Evolutionary conservation across 805 yeast species (phyloP), one percentile per base, ranked within the genome.

Genomic region (Candida verbasci): DNA sequence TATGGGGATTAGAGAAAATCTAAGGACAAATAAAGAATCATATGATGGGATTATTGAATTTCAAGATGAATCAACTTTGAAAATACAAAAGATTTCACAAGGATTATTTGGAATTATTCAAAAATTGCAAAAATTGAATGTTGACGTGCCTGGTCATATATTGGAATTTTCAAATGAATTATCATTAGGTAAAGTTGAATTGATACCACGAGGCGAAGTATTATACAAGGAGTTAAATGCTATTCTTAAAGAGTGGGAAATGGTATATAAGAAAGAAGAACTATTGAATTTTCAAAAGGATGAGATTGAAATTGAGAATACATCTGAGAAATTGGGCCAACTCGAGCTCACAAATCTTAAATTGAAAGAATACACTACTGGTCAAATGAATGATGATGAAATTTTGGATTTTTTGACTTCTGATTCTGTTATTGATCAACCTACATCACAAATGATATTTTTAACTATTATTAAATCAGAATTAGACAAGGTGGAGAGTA

Each of bases 1-100:
- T 1, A 59, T 76, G 14, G 96, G 96, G 3, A 70, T 88, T 20
- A 46, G 58, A 12, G 78, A 73, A 44, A 56, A 59, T 31, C 41
- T n/a, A 7, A 22, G 29, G 15, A 14, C 16, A 3, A 27, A 17
- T 14, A 3, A 20, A 17, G 55, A 48, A 28, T 60, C 58, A 6
- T 56, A 52, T 10, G 60, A 51, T 4, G 39, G 33, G 7, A 37
- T 27, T 18, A 28, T 30, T 16, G 41, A 24, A 8, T 34, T 38
- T 17, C 32, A 29, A 22, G 35, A 38, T 17, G 29, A 26, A 17
- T 17, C 26, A 3, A 31, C 16, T 17, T 5, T 17, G 6, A 23
- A n/a, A 25, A 7, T 12, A 7, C 20, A 24, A 12, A 32, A 15
- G 3, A 9, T 33, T 8, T 14, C 28, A 11, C 3, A 12, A 1